Base-by-base conservation (phyloP, 2,329 filamentous ascomycete species). In the Stachybotrys chlorohalonatus region DNA sequence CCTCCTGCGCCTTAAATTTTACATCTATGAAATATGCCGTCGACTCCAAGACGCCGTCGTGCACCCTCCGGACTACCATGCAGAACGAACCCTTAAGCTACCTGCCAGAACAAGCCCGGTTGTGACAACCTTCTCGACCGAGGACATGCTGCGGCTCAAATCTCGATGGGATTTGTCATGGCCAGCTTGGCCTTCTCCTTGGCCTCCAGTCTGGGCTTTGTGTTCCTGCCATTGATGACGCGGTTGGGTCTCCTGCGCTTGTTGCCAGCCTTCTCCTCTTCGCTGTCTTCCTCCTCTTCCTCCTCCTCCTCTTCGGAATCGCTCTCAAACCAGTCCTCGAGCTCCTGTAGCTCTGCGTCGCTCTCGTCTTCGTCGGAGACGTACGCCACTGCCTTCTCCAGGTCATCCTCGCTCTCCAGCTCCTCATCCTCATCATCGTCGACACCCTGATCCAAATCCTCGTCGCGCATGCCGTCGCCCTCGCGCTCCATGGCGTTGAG, bases 311-410 rank as follows among this genome's bases (percentile, higher is more conserved):
- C 46, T 47, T 7, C 80, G 6, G 73, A 75, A 15, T 83, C 87
- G 57, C 84, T 90, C 62, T 86, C 91, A 52, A 96, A 78, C 93
- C 93, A 97, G 66, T 97, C 93, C 71, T 97, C 89, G 52, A 97
- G 82, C 66, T 91, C 88, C 53, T 81, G 84, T 17, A 90, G 74
- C 61, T 90, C 89, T 55, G 90, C 87, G 57, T 92, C 89, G 60
- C 87, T 88, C 66, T 89, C 90, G 50, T 92, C 92, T 55, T 95
- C 74, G 69, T 96, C 94, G 66, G 89, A 93, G 56, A 97, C 90
- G 65, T 96, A 97, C 75, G 97, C 91, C 50, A 97, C 87, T 57
- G 87, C 82, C 49, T 84, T 88, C 56, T 86, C 85, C 47, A 89
- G 89, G 68, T 91, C 50, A 6, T 32, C 32, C 15, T 52, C 50